Evolutionary conservation across 2,329 filamentous ascomycete genomes (phyloP).

Genomic region (Fragosphaeria purpurea): DNA sequence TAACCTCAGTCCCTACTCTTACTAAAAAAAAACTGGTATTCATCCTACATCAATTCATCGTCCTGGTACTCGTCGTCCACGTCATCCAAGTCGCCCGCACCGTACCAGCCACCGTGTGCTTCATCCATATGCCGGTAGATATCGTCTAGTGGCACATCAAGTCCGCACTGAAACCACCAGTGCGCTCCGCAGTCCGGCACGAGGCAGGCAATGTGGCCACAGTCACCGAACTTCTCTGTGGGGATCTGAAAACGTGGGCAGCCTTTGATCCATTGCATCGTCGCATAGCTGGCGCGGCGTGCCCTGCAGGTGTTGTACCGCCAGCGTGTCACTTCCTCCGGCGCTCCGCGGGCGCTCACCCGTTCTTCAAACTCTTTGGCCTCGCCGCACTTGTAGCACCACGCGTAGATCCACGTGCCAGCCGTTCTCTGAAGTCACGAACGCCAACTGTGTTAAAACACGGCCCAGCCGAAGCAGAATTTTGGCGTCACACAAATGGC

Average conservation of each 20-base stretch:
- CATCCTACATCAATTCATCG: too few relatives aligned
- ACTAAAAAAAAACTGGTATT: too few relatives aligned
- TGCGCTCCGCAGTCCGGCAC: conserved; percentile 25
- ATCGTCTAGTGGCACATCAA: not conserved
- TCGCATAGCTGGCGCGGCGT: not conserved
- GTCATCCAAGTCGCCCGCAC: not conserved
- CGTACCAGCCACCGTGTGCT: conserved; percentile 6
- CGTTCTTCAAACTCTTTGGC: conserved; percentile 33
- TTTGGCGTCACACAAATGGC: conserved; percentile 37
- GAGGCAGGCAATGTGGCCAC: conserved; percentile 35
- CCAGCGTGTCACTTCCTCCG: conserved; percentile 28
- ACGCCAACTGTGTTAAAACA: conserved; percentile 36
- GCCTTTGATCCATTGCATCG: not conserved
- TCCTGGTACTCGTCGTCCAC: too few relatives aligned
- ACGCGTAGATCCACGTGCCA: conserved; percentile 36
- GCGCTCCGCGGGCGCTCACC: conserved; percentile 31
- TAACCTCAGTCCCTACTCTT: too few relatives aligned
- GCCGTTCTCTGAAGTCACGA: conserved; percentile 26
- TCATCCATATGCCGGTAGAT: conserved; percentile 14
- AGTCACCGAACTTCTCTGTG: conserved; percentile 34
- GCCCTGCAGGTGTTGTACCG: conserved; percentile 29
- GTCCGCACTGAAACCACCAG: conserved; percentile 38
- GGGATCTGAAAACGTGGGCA: conserved; percentile 30
- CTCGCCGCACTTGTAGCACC: conserved; percentile 33
- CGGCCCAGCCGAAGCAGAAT: conserved; percentile 37